Percentiles rank a stretch among this genome's conserved stretches.
Conservation (phyloP, 202 grass and related monocot genomes). For the Setaria italica region DNA sequence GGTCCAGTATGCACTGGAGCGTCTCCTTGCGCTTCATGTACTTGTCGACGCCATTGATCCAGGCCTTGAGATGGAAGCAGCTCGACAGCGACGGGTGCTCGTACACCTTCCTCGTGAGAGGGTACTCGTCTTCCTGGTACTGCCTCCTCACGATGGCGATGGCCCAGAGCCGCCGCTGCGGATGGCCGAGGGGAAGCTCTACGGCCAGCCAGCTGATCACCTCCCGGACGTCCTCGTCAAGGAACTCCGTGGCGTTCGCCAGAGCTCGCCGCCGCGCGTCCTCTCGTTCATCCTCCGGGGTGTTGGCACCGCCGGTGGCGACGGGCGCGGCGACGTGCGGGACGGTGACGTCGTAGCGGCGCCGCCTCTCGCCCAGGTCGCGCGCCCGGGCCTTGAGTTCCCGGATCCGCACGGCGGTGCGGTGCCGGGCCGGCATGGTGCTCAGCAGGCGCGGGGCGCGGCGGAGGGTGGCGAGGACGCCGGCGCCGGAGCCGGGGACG, state of each 20-base stretch:
- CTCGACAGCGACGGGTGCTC: background rate
- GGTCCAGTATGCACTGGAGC: background rate
- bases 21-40: background rate
- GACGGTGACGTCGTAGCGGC: background rate
- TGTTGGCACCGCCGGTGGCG: no score
- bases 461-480: background rate
- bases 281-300: background rate
- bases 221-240: background rate
- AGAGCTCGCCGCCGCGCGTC: background rate
- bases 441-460: background rate
- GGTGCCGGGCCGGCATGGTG: background rate
- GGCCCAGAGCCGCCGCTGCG: background rate
- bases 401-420: background rate
- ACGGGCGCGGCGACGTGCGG: background rate
- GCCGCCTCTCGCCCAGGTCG: background rate
- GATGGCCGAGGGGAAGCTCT: no score
- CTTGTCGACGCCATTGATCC: background rate
- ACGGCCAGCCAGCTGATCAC: no score
- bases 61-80: background rate
- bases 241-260: background rate
- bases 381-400: conserved; percentile 13
- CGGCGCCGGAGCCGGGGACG: background rate
- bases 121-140: background rate
- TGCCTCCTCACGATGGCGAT: background rate
- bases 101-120: background rate